Evolutionary conservation across 2,329 filamentous ascomycete genomes (phyloP).

Genomic region (Bertia moriformis): DNA sequence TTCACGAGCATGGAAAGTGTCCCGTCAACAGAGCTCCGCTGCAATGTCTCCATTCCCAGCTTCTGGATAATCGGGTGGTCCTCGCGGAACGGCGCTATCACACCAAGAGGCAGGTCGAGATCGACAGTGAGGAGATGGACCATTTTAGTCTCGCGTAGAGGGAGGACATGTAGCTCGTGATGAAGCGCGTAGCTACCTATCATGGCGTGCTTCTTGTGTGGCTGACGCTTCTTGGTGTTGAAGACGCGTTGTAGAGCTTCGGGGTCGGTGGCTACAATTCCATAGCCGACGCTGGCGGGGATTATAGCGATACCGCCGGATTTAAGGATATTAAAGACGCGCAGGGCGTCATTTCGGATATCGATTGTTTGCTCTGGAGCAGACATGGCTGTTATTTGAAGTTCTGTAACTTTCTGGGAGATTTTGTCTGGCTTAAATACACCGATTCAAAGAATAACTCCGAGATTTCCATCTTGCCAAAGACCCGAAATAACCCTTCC

Average conservation of each 20-base stretch:
- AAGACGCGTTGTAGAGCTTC: constrained; percentile 9
- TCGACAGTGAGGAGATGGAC: constrained; percentile 9
- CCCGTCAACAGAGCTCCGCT: constrained; percentile 6
- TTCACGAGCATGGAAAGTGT: constrained; percentile 14
- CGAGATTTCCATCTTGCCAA: no score
- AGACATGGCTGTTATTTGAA: no score
- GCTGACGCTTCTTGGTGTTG: constrained; percentile 7
- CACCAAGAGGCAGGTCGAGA: constrained; percentile 11
- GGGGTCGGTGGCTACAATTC: constrained; percentile 8
- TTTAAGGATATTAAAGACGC: constrained; percentile 7
- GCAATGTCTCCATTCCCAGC: constrained; percentile 6
- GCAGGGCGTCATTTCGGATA: background rate
- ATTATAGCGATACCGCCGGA: constrained; percentile 12
- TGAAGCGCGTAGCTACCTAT: constrained; percentile 11
- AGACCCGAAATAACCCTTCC: no score
- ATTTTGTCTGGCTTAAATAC: no score
- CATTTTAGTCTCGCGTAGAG: constrained; percentile 5
- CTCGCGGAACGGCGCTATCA: constrained; percentile 8
- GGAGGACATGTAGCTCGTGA: constrained; percentile 8
- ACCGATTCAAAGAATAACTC: no score
- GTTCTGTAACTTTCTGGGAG: no score
- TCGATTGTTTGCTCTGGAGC: no score
- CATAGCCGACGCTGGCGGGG: constrained; percentile 12
- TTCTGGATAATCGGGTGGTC: constrained; percentile 11
- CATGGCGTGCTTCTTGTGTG: constrained; percentile 12